These are phyloP conservation scores for Fraxinus paxiana DNA, from an alignment of 305 asterid genomes.

Conservation along the genomic window DNA sequence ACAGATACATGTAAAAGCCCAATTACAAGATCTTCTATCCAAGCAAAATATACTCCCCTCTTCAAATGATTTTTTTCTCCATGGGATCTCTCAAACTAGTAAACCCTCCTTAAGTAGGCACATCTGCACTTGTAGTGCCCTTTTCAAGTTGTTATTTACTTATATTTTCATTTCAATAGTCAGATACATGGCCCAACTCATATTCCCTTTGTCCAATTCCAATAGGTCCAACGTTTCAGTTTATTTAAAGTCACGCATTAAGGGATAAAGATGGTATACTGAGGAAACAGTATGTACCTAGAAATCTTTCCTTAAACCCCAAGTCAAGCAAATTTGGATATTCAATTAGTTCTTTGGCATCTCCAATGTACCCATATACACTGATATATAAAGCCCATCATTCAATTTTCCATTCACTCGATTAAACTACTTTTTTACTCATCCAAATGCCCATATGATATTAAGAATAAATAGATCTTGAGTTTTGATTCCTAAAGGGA, in stretches of 20 bases:
- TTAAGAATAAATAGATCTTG: not conserved
- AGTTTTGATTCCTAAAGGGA: not conserved
- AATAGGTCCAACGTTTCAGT: not conserved
- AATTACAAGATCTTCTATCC: not conserved
- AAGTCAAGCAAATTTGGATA: not conserved
- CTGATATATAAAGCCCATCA: not conserved
- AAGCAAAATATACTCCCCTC: not conserved
- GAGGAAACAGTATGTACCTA: not conserved
- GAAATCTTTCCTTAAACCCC: not conserved
- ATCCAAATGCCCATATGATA: slow-evolving; percentile 6
- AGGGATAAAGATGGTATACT: not conserved
- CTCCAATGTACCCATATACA: not conserved
- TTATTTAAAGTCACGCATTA: not conserved
- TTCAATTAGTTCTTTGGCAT: not conserved
- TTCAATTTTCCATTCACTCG: slow-evolving; percentile 1
- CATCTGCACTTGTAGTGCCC: not conserved
- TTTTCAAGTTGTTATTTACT: not conserved
- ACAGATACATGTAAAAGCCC: not conserved
- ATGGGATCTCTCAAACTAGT: not conserved
- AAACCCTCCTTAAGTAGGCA: not conserved
- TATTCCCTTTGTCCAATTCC: not conserved
- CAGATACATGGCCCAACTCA: not conserved
- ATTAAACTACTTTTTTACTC: not conserved
- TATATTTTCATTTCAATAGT: not conserved
- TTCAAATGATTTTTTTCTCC: not conserved